Percentiles rank a stretch among this genome's conserved stretches.
Evolutionary conservation across 441 rosid species (phyloP).

Genomic region (Euphorbia corollata): DNA sequence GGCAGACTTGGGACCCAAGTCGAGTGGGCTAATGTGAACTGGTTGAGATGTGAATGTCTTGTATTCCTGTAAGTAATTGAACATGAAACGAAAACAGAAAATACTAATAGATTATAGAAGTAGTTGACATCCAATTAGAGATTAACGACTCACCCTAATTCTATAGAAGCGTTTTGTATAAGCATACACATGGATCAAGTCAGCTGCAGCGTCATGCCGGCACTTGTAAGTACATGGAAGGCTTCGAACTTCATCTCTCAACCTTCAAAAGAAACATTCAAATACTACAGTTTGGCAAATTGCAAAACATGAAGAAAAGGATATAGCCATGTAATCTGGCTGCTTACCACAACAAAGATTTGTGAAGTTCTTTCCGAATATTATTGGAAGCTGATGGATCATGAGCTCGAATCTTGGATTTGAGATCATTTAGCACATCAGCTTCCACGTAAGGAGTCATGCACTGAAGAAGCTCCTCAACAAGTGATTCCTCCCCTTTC

Average conservation of each 20-base stretch:
- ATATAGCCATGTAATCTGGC: conserved; percentile 15
- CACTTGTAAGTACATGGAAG: conserved; percentile 91
- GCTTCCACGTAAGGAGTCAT: conserved; percentile 69
- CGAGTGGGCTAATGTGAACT: conserved; percentile 88
- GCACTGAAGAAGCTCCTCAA: conserved; percentile 82
- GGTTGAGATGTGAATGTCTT: conserved; percentile 76
- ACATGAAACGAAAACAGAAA: conserved; percentile 3
- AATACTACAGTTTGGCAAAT: neutral
- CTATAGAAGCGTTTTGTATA: conserved; percentile 73
- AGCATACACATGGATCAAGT: conserved; percentile 88
- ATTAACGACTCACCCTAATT: conserved; percentile 51
- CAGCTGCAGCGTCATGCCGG: conserved; percentile 98
- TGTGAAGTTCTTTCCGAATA: conserved; percentile 61
- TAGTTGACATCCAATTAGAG: neutral
- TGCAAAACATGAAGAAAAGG: neutral
- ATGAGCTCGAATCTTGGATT: conserved; percentile 58
- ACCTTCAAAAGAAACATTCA: conserved; percentile 40
- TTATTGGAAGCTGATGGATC: conserved; percentile 67
- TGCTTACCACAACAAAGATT: conserved; percentile 83
- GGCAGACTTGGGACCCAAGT: conserved; percentile 77
- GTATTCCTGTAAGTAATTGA: conserved; percentile 48
- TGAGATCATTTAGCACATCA: conserved; percentile 52
- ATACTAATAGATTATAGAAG: neutral
- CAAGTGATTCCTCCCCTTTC: conserved; percentile 90
- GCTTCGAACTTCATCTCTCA: conserved; percentile 85